Evolutionary conservation across 306 rosid species (phyloP), one percentile per base, ranked within the genome.

Genomic region (Ziziphus jujuba): DNA sequence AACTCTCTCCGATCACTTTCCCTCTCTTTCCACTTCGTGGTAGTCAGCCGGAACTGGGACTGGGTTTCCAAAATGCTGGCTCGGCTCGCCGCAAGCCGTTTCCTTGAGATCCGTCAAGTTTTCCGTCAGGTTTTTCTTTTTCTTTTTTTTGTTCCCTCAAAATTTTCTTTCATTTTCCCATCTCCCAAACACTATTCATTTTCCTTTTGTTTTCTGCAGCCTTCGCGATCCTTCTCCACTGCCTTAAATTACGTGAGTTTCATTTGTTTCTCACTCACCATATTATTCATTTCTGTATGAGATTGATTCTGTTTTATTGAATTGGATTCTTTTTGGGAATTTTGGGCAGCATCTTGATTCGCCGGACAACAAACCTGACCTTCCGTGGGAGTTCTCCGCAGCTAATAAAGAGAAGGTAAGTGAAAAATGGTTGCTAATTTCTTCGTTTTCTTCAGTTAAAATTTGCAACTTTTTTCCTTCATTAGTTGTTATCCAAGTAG

Each of bases 181-280:
- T 22, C 19, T 21, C 31, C 53, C 79, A 33, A 57, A 58, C 69
- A 14, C 72, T 31, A 3, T 25, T 69, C 28, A 67, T 55, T 50
- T 69, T 25, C 14, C 31, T 21, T 58, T 56, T 54, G 0, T 25
- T 21, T 70, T 50, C 9, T 52, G 80, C 62, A 93, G 96, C 87
- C 96, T 65, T 67, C 79, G 40, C 90, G 95, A 77, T 81, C 82
- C 67, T 85, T 93, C 70, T 93, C 97, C 47, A 93, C 97, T 45
- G 97, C 97, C 66, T 90, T 93, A 9, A 93, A 93, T 72, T 90
- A 88, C 63, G 99, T 93, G 74, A 84, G 99, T 81, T 0, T 49
- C 25, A 21, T n/a, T 49, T 14, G 33, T 61, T 75, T 78, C 24
- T 13, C 20, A 45, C 35, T 53, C 54, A 0, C 12, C 24, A n/a